phyloP scores from a whole-genome alignment of 306 rosid genomes.

The Parietaria judaica region DNA sequence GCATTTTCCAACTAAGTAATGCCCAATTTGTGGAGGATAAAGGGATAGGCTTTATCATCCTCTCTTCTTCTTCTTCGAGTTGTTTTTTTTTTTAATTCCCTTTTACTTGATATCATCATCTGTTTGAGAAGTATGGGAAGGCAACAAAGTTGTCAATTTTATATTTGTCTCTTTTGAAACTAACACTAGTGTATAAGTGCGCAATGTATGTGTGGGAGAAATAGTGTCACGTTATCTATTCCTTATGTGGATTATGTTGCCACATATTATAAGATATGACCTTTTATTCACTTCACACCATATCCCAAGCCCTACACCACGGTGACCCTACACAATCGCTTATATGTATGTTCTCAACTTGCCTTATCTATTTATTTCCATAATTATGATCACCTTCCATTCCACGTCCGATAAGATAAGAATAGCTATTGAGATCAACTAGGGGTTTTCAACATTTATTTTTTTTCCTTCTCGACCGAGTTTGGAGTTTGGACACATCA shows the following conservation, averaged over 20 bases:
- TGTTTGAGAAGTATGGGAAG: too few species aligned
- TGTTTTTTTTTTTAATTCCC: too few species aligned
- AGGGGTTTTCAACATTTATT: neutral
- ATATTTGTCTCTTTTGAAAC: too few species aligned
- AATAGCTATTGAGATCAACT: neutral
- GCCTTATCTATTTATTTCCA: neutral
- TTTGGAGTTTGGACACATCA: neutral
- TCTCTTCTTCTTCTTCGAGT: too few species aligned
- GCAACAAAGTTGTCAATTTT: too few species aligned
- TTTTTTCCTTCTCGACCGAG: neutral
- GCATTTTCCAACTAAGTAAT: neutral
- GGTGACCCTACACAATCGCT: conserved; percentile 3
- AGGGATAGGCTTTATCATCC: conserved; percentile 13
- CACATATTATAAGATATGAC: conserved; percentile 6
- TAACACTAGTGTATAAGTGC: too few species aligned
- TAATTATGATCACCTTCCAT: neutral
- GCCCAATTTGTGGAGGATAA: conserved; percentile 7
- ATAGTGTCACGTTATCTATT: conserved; percentile 8
- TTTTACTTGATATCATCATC: too few species aligned
- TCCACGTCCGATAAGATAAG: neutral
- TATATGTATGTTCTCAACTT: neutral
- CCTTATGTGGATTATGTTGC: conserved; percentile 10
- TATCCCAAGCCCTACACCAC: conserved; percentile 8
- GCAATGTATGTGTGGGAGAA: neutral
- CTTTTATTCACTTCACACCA: conserved; percentile 9